Conservation (phyloP, 768 basidiomycete genomes). For the Tulasnella sp. region DNA sequence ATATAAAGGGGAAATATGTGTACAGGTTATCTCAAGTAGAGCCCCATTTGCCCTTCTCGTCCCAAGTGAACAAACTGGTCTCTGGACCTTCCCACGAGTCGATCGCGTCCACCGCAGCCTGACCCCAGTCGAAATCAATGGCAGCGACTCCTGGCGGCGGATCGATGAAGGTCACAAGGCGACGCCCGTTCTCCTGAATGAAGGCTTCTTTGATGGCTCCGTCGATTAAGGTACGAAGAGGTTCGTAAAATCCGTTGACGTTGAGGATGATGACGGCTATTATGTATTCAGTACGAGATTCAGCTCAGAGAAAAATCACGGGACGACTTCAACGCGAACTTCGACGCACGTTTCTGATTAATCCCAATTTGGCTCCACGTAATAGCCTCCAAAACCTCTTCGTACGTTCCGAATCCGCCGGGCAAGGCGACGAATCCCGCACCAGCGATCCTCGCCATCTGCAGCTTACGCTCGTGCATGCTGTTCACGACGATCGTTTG, state of each 20-base stretch:
- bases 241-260: slow-evolving; percentile 76
- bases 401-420: slow-evolving; percentile 92
- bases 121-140: slow-evolving; percentile 71
- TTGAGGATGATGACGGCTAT: slow-evolving; percentile 84
- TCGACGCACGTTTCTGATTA: slow-evolving; percentile 67
- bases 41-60: neutral
- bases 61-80: slow-evolving; percentile 22
- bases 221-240: slow-evolving; percentile 68
- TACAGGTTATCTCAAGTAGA: neutral
- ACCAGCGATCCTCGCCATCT: slow-evolving; percentile 74
- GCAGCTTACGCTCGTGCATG: slow-evolving; percentile 86
- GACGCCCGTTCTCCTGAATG: slow-evolving; percentile 59
- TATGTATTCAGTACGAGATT: slow-evolving; percentile 29
- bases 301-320: neutral
- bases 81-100: slow-evolving; percentile 51
- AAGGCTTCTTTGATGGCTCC: slow-evolving; percentile 67
- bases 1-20: neutral
- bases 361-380: slow-evolving; percentile 94
- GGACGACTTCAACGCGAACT: neutral
- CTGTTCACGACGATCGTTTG: slow-evolving; percentile 65
- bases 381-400: slow-evolving; percentile 87
- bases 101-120: slow-evolving; percentile 59
- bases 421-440: slow-evolving; percentile 87
- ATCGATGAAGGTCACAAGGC: slow-evolving; percentile 73
- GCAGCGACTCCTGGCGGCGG: slow-evolving; percentile 50